A percentile compares a stretch with the other conserved stretches of the same genome.
These are phyloP conservation scores for Saturnispora mendoncae DNA, from an alignment of 805 yeast genomes.

Conservation along the genomic window DNA sequence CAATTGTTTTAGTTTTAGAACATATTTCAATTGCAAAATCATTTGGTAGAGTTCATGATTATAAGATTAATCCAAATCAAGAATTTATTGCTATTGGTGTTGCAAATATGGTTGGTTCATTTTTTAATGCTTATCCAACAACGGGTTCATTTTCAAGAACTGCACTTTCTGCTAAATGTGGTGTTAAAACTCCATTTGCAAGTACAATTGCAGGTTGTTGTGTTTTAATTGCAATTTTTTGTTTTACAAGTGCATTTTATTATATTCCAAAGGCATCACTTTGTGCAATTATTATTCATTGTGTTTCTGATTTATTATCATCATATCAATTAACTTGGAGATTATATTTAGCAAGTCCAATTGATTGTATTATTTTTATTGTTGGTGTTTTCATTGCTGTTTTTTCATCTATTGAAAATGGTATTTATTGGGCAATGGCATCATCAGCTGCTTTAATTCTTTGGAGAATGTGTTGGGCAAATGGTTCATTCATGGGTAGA, in stretches of 20 bases:
- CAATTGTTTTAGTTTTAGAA: slow-evolving; percentile 73
- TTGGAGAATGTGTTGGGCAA: slow-evolving; percentile 70
- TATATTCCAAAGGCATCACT: slow-evolving; percentile 87
- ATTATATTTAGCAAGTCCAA: slow-evolving; percentile 65
- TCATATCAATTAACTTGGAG: slow-evolving; percentile 57
- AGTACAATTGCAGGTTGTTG: slow-evolving; percentile 86
- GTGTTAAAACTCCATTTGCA: slow-evolving; percentile 89
- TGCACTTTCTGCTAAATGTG: slow-evolving; percentile 90
- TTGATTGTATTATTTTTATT: slow-evolving; percentile 65
- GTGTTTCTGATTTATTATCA: slow-evolving; percentile 79
- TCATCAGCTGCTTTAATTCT: slow-evolving; percentile 71
- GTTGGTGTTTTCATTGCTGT: slow-evolving; percentile 68
- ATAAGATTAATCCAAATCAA: slow-evolving; percentile 86
- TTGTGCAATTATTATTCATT: slow-evolving; percentile 85
- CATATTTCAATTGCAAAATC: slow-evolving; percentile 92
- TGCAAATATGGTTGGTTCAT: slow-evolving; percentile 82
- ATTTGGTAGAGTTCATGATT: slow-evolving; percentile 86
- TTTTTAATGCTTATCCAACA: slow-evolving; percentile 89
- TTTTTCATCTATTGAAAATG: slow-evolving; percentile 73
- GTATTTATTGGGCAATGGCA: slow-evolving; percentile 83
- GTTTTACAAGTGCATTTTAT: slow-evolving; percentile 73
- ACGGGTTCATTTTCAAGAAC: slow-evolving; percentile 95
- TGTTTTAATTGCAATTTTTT: slow-evolving; percentile 78
- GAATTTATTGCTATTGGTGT: slow-evolving; percentile 91
- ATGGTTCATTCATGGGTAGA: slow-evolving; percentile 75